A percentile compares a stretch with the other conserved stretches of the same genome.
phyloP scores from a whole-genome alignment of 2,329 filamentous ascomycete species.

The Epichloe glyceriae region DNA sequence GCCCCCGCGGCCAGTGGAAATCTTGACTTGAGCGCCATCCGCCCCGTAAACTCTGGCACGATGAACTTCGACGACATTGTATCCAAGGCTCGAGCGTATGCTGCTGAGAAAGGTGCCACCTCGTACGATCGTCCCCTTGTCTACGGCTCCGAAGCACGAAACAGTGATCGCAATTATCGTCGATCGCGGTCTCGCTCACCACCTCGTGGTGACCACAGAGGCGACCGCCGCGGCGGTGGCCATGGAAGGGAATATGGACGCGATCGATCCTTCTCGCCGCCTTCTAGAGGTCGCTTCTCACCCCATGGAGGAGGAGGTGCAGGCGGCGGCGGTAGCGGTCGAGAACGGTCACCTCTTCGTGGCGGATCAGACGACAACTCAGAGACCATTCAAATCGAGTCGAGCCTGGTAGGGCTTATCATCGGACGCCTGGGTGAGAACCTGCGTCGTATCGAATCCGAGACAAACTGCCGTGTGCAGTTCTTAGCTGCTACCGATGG shows the following conservation, averaged over 20 bases:
- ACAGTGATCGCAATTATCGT: conserved; percentile 39
- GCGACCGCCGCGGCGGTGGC: conserved; percentile 62
- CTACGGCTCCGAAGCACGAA: conserved; percentile 26
- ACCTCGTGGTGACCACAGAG: conserved; percentile 58
- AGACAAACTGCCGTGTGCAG: conserved; percentile 74
- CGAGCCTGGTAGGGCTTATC: conserved; percentile 75
- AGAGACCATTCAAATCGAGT: conserved; percentile 78
- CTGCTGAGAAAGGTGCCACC: conserved; percentile 62
- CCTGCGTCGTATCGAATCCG: conserved; percentile 68
- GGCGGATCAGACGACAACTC: conserved; percentile 49
- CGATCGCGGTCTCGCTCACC: conserved; percentile 64
- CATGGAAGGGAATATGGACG: conserved; percentile 35
- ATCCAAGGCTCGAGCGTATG: conserved; percentile 71
- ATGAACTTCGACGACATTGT: conserved; percentile 77
- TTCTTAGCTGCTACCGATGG: conserved; percentile 69
- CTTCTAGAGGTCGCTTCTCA: conserved; percentile 46
- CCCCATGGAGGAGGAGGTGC: conserved; percentile 34
- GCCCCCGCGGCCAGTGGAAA: conserved; percentile 62
- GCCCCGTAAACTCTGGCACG: conserved; percentile 66
- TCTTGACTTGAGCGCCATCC: conserved; percentile 67
- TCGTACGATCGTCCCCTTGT: conserved; percentile 45
- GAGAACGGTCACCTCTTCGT: conserved; percentile 46
- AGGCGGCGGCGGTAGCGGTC: conserved; percentile 30
- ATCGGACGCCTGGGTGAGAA: conserved; percentile 88
- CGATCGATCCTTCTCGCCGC: conserved; percentile 62